Percentiles rank a stretch among this genome's conserved stretches.
These are phyloP conservation scores for Exophiala bonariae DNA, from an alignment of 2,329 filamentous ascomycete genomes.

Conservation along the genomic window DNA sequence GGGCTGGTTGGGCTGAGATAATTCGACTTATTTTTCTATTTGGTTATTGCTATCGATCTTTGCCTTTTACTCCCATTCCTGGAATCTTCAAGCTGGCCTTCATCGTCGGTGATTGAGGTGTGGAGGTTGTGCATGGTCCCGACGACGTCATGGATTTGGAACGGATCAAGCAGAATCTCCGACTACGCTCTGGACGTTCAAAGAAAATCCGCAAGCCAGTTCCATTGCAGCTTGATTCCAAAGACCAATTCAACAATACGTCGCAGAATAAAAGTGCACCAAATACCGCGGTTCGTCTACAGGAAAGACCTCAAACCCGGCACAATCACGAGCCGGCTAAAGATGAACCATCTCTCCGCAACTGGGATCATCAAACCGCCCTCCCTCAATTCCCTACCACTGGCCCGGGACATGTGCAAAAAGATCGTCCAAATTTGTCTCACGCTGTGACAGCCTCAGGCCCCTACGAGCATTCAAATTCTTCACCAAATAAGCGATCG, in stretches of 20 bases:
- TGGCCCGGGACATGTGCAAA: neutral
- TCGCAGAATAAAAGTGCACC: conserved; percentile 1
- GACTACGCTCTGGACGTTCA: conserved; percentile 25
- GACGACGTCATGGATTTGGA: conserved; percentile 26
- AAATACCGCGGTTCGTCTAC: neutral
- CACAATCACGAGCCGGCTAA: neutral
- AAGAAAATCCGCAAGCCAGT: conserved; percentile 19
- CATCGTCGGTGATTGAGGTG: neutral
- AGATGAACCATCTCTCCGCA: conserved; percentile 5
- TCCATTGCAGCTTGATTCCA: neutral
- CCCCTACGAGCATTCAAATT: too few species aligned
- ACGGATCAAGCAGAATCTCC: conserved; percentile 28
- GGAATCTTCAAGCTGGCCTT: neutral
- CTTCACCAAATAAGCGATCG: neutral
- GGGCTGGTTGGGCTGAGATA: neutral
- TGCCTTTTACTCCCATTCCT: neutral
- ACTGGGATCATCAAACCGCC: conserved; percentile 4
- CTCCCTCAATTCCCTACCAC: neutral
- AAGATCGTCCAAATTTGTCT: conserved; percentile 6
- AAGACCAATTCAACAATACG: neutral
- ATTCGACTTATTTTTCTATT: neutral
- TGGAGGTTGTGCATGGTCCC: neutral
- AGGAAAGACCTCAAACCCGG: neutral
- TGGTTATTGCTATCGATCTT: too few species aligned
- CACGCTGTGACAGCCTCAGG: conserved; percentile 8